A percentile compares a stretch with the other conserved stretches of the same genome.
These are phyloP conservation scores for Arthroderma uncinatum DNA, from an alignment of 2,329 filamentous ascomycete genomes.

Conservation along the genomic window DNA sequence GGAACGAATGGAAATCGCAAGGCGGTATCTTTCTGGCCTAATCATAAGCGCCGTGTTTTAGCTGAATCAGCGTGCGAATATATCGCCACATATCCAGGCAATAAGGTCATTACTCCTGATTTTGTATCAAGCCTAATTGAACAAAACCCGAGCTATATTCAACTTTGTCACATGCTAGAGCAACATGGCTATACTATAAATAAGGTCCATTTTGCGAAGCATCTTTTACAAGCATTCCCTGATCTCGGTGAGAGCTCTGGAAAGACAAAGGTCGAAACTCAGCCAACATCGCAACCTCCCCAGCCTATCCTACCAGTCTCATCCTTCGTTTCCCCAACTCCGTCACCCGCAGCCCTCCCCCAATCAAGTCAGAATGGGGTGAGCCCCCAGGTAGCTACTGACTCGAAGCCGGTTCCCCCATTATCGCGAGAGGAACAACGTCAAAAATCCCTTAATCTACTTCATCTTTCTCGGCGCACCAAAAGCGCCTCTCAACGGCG, in stretches of 20 bases:
- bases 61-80: constrained; percentile 41
- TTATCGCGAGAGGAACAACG: background rate
- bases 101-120: constrained; percentile 28
- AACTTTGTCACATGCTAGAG: constrained; percentile 46
- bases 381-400: background rate
- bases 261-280: background rate
- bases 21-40: constrained; percentile 37
- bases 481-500: background rate
- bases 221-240: constrained; percentile 30
- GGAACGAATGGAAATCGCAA: constrained; percentile 18
- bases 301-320: background rate
- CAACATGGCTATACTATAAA: constrained; percentile 40
- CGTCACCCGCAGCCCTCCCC: background rate
- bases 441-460: constrained; percentile 3
- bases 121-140: constrained; percentile 40
- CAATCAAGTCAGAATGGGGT: background rate
- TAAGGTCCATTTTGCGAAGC: constrained; percentile 43
- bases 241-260: constrained; percentile 13
- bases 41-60: constrained; percentile 38
- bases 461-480: background rate
- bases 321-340: background rate
- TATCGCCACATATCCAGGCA: constrained; percentile 34
- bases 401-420: background rate
- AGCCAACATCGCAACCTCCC: background rate
- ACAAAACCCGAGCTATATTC: constrained; percentile 44